These are phyloP conservation scores for Fusarium annulatum DNA, from an alignment of 2,329 filamentous ascomycete genomes.

Conservation along the genomic window DNA sequence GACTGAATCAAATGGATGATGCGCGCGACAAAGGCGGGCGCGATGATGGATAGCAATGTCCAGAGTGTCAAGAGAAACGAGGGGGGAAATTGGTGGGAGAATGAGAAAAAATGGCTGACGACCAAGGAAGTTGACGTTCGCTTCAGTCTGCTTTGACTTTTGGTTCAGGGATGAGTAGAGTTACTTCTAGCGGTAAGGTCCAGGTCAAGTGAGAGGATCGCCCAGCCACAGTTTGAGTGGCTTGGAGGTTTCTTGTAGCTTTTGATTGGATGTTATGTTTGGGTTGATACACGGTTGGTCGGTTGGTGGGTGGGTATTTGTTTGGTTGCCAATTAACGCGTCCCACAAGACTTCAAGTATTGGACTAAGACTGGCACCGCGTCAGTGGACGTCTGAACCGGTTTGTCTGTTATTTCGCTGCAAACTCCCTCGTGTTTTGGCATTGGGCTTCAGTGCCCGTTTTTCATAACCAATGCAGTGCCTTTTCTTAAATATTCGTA, in stretches of 20 bases:
- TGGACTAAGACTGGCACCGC: neutral
- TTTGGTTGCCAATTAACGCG: constrained; percentile 35
- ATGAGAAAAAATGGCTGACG: constrained; percentile 36
- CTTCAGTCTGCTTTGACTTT: constrained; percentile 34
- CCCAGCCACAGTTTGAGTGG: constrained; percentile 40
- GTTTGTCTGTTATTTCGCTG: constrained; percentile 11
- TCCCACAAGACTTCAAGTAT: constrained; percentile 16
- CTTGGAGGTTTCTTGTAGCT: constrained; percentile 6
- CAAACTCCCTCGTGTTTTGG: neutral
- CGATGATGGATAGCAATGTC: constrained; percentile 34
- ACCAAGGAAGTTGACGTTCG: constrained; percentile 45
- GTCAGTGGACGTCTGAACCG: neutral
- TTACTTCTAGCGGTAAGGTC: constrained; percentile 30
- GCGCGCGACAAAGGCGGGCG: constrained; percentile 27
- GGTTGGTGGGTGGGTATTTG: constrained; percentile 14
- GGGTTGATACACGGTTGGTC: constrained; percentile 33
- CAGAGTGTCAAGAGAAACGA: constrained; percentile 27
- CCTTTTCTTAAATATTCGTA: neutral
- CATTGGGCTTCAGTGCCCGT: neutral
- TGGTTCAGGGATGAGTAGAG: constrained; percentile 45
- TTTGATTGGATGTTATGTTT: constrained; percentile 25
- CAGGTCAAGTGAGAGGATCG: constrained; percentile 19
- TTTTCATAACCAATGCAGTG: neutral
- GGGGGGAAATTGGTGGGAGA: constrained; percentile 37
- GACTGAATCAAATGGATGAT: constrained; percentile 17